A percentile compares a stretch with the other conserved stretches of the same genome.
Evolutionary conservation across 805 yeast genomes (phyloP).

Genomic region (Cyberlindnera meyerae): DNA sequence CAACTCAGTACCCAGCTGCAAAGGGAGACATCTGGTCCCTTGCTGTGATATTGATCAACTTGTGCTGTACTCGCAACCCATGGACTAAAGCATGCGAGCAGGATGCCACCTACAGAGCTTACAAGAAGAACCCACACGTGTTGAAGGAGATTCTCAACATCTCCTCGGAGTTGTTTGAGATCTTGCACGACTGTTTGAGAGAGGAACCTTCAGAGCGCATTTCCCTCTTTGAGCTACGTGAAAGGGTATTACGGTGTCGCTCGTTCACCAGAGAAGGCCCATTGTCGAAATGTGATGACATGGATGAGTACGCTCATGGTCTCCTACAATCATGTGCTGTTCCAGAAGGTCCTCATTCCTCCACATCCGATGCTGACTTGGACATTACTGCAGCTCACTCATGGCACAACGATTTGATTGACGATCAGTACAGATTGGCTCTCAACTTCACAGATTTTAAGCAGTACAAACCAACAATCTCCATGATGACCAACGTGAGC

Average conservation of each 20-base stretch:
- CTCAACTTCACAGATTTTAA: not conserved
- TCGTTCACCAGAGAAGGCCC: constrained; percentile 21
- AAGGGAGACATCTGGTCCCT: constrained; percentile 88
- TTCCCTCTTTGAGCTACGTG: constrained; percentile 18
- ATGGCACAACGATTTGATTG: not conserved
- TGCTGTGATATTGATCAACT: constrained; percentile 73
- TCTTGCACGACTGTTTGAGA: constrained; percentile 36
- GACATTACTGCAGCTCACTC: too few species aligned
- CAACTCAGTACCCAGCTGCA: constrained; percentile 50
- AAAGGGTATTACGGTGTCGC: constrained; percentile 14
- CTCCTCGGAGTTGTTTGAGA: constrained; percentile 51
- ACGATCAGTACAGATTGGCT: not conserved
- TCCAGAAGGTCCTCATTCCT: constrained; percentile 2
- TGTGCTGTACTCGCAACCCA: constrained; percentile 81
- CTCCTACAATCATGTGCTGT: constrained; percentile 8
- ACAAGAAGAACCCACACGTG: constrained; percentile 48
- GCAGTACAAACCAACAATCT: constrained; percentile 6
- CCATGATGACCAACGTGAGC: constrained; percentile 16
- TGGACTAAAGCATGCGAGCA: constrained; percentile 76
- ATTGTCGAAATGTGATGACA: constrained; percentile 14
- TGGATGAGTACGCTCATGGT: constrained; percentile 3
- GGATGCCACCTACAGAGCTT: constrained; percentile 64
- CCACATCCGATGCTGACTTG: constrained; percentile 1
- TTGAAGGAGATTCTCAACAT: constrained; percentile 69
- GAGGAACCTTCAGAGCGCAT: constrained; percentile 32